Evolutionary conservation across 805 yeast genomes (phyloP).

Genomic region (Wickerhamomyces strasburgensis): DNA sequence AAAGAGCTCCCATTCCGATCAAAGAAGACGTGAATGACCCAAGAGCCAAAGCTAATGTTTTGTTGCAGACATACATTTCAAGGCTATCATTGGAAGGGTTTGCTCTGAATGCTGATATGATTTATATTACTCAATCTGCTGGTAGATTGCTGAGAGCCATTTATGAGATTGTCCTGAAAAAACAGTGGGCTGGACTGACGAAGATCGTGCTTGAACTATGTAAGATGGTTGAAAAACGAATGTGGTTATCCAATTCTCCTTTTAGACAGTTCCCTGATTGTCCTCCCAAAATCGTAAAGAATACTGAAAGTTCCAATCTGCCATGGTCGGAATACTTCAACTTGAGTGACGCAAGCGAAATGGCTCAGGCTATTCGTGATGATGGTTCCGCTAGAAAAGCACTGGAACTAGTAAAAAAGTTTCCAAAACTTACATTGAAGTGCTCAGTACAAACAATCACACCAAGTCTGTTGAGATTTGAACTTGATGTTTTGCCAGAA

Average conservation of each 20-base stretch:
- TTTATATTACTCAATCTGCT: slow-evolving; percentile 88
- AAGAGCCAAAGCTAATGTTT: slow-evolving; percentile 68
- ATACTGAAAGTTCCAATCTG: slow-evolving; percentile 72
- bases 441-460: slow-evolving; percentile 76
- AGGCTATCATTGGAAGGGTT: slow-evolving; percentile 73
- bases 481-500: slow-evolving; percentile 59
- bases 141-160: slow-evolving; percentile 84
- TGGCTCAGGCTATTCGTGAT: slow-evolving; percentile 75
- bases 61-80: slow-evolving; percentile 86
- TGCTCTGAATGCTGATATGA: slow-evolving; percentile 90
- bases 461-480: slow-evolving; percentile 57
- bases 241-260: slow-evolving; percentile 86
- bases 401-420: slow-evolving; percentile 56
- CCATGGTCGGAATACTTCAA: slow-evolving; percentile 80
- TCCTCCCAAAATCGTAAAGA: slow-evolving; percentile 63
- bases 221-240: slow-evolving; percentile 71
- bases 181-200: slow-evolving; percentile 67
- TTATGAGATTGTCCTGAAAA: slow-evolving; percentile 66
- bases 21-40: slow-evolving; percentile 68
- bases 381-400: slow-evolving; percentile 60
- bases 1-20: slow-evolving; percentile 81
- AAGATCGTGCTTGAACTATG: slow-evolving; percentile 56
- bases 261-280: slow-evolving; percentile 76
- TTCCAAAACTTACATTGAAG: slow-evolving; percentile 61
- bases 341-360: slow-evolving; percentile 62